A percentile compares a stretch with the other conserved stretches of the same genome.
These are phyloP conservation scores for Phytophthora tubulina DNA, from an alignment of 352 stramenopile species.

Conservation along the genomic window DNA sequence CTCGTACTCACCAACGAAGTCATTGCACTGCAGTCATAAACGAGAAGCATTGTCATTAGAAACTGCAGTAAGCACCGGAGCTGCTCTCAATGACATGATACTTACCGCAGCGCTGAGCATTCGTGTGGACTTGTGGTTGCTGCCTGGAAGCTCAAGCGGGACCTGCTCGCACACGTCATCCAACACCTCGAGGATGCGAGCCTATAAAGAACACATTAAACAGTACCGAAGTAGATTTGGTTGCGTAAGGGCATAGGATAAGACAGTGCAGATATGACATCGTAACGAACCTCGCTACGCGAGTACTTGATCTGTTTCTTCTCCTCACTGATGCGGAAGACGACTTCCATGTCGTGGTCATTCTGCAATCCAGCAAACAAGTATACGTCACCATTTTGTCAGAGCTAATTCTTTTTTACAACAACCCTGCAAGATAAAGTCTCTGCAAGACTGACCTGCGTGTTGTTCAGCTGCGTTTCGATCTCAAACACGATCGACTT, in stretches of 20 bases:
- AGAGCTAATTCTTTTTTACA: neutral
- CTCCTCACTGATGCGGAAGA: conserved; percentile 89
- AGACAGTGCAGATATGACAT: neutral
- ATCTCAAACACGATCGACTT: conserved; percentile 87
- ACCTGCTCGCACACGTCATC: conserved; percentile 74
- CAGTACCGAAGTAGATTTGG: too few relatives aligned
- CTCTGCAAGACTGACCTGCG: conserved; percentile 41
- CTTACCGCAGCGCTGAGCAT: conserved; percentile 70
- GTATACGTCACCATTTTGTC: neutral
- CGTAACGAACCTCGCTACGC: conserved; percentile 68
- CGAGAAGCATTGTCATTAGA: neutral
- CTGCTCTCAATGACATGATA: neutral
- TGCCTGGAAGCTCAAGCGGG: conserved; percentile 47
- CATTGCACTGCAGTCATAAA: conserved; percentile 59
- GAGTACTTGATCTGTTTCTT: conserved; percentile 90
- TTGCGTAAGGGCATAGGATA: neutral
- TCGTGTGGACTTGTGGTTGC: conserved; percentile 62
- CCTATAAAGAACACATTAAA: conserved; percentile 39
- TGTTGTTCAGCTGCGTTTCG: conserved; percentile 84
- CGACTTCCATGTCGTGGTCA: conserved; percentile 85
- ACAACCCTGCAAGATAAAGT: neutral
- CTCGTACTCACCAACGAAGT: conserved; percentile 83
- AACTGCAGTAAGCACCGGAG: neutral
- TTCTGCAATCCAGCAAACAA: conserved; percentile 42
- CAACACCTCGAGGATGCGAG: conserved; percentile 86